A percentile compares a stretch with the other conserved stretches of the same genome.
Conservation (phyloP, 495 filamentous ascomycete species). For the Penicillium steckii region DNA sequence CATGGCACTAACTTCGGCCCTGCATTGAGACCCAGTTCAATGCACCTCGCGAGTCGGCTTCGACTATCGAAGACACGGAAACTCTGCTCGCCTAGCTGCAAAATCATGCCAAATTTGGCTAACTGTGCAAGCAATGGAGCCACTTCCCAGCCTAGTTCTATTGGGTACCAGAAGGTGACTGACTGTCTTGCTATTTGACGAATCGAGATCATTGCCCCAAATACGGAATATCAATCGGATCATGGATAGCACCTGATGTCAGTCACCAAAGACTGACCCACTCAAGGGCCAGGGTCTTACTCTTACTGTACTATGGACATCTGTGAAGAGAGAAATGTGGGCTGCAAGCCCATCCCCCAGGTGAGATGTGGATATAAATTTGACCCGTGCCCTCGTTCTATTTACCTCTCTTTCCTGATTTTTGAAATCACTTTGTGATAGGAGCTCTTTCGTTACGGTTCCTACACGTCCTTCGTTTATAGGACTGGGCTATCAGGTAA, state of each 20-base stretch:
- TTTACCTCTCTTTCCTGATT: neutral
- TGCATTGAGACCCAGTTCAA: slow-evolving; percentile 10
- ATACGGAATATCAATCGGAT: neutral
- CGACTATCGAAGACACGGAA: slow-evolving; percentile 8
- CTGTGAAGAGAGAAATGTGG: neutral
- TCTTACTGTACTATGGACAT: neutral
- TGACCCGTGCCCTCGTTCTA: neutral
- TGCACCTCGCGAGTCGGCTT: slow-evolving; percentile 12
- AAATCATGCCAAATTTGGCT: slow-evolving; percentile 8
- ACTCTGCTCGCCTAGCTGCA: neutral
- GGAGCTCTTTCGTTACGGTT: slow-evolving; percentile 32
- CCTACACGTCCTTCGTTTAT: slow-evolving; percentile 17
- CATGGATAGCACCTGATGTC: neutral
- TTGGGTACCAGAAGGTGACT: slow-evolving; percentile 12
- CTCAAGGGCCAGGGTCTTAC: neutral
- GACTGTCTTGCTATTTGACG: slow-evolving; percentile 5
- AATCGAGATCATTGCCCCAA: slow-evolving; percentile 1
- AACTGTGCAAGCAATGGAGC: slow-evolving; percentile 4
- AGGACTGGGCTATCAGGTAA: slow-evolving; percentile 1
- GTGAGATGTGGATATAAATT: slow-evolving; percentile 13
- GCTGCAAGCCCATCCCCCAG: neutral
- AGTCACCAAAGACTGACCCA: neutral
- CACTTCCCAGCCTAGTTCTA: slow-evolving; percentile 6
- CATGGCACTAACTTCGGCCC: slow-evolving; percentile 12
- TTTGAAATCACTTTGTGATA: slow-evolving; percentile 9